A percentile compares a stretch with the other conserved stretches of the same genome.
Conservation (phyloP, 768 basidiomycete genomes). For the Lactarius trivialis region DNA sequence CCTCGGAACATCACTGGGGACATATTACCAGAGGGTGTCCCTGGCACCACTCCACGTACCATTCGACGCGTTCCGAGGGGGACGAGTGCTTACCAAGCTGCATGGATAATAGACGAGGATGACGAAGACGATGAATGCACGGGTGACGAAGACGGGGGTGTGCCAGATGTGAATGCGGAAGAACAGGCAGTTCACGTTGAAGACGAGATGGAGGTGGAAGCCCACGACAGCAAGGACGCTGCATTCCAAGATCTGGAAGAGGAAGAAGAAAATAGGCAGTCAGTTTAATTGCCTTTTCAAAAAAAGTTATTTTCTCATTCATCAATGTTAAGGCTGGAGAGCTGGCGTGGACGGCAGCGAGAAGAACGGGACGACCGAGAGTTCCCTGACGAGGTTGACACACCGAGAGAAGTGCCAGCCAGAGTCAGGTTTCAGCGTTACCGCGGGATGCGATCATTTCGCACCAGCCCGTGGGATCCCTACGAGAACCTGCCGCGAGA, state of each 20-base stretch:
- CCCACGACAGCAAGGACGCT: constrained; percentile 41
- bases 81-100: constrained; percentile 93
- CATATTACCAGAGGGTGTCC: constrained; percentile 53
- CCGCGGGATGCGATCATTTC: constrained; percentile 84
- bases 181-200: constrained; percentile 51
- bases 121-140: constrained; percentile 36
- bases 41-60: constrained; percentile 70
- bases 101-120: constrained; percentile 88
- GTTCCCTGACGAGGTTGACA: constrained; percentile 98
- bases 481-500: constrained; percentile 93
- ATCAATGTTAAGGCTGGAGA: constrained; percentile 43
- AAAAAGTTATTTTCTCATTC: constrained; percentile 9
- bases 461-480: constrained; percentile 96
- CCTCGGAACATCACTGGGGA: constrained; percentile 25
- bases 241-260: constrained; percentile 71
- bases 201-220: constrained; percentile 43
- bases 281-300: constrained; percentile 30
- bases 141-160: constrained; percentile 29
- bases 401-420: constrained; percentile 79
- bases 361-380: constrained; percentile 75
- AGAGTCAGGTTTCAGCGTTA: constrained; percentile 83
- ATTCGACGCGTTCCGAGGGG: constrained; percentile 89
- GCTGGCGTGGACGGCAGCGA: constrained; percentile 61
- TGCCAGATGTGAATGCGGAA: constrained; percentile 40
- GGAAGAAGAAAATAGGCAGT: constrained; percentile 88